A percentile compares a stretch with the other conserved stretches of the same genome.
Conservation (phyloP, 192 early-diverging fungal species). For the Paraglomus brasilianum region DNA sequence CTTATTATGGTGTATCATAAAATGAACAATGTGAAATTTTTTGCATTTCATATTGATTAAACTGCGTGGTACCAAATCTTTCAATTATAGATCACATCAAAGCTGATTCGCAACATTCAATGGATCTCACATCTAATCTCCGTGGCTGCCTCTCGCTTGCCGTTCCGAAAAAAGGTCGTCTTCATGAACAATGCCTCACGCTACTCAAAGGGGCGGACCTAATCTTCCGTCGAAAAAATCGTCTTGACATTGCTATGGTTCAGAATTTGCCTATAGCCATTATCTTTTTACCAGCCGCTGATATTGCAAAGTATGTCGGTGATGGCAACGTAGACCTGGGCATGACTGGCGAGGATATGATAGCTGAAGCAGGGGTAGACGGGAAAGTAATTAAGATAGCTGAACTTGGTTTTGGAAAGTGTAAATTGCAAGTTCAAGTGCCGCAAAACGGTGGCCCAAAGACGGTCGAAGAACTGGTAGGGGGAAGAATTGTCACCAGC, state of each 20-base stretch:
- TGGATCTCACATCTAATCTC: constrained; percentile 63
- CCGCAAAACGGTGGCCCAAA: constrained; percentile 58
- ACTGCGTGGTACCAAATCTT: too few relatives aligned
- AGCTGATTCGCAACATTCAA: constrained; percentile 18
- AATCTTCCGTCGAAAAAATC: constrained; percentile 89
- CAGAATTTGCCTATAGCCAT: constrained; percentile 92
- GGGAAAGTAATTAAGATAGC: constrained; percentile 70
- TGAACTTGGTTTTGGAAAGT: constrained; percentile 89
- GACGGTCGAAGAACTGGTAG: constrained; percentile 69
- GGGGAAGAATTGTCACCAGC: constrained; percentile 92
- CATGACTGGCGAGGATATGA: constrained; percentile 96
- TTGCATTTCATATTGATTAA: neutral
- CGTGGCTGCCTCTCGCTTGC: constrained; percentile 84
- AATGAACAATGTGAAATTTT: neutral
- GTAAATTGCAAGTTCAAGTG: constrained; percentile 89
- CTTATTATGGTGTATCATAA: neutral
- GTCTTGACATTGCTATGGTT: constrained; percentile 96
- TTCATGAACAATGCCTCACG: constrained; percentile 84
- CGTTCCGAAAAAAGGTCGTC: constrained; percentile 98
- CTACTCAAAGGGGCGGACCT: constrained; percentile 91
- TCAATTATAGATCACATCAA: too few relatives aligned
- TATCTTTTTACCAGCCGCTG: constrained; percentile 92
- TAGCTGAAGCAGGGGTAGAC: constrained; percentile 74
- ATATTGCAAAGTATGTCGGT: constrained; percentile 95
- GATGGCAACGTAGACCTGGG: constrained; percentile 96